Percentiles rank a stretch among this genome's conserved stretches.
phyloP scores from a whole-genome alignment of 1,284 basidiomycete genomes.

The Clitocybe nebularis region DNA sequence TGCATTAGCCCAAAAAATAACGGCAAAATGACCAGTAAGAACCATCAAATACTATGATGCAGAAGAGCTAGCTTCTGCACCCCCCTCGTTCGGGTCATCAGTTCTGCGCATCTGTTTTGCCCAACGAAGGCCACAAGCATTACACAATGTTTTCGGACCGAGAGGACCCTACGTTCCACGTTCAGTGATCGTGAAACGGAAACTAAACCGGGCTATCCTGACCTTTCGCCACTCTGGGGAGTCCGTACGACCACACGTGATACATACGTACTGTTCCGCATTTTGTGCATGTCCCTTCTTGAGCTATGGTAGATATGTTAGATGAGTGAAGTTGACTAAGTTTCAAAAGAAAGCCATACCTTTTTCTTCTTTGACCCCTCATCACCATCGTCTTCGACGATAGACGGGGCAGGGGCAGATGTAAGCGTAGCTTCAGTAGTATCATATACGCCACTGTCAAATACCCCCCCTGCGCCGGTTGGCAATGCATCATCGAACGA shows the following conservation, averaged over 20 bases:
- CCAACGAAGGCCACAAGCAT: conserved; percentile 83
- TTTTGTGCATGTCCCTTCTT: conserved; percentile 50
- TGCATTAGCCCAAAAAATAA: too few relatives aligned
- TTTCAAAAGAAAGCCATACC: conserved; percentile 21
- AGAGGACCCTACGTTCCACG: conserved; percentile 57
- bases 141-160: conserved; percentile 85
- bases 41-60: not conserved
- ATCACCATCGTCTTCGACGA: conserved; percentile 30
- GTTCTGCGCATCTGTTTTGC: conserved; percentile 54
- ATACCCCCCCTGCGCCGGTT: not conserved
- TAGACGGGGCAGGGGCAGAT: conserved; percentile 3
- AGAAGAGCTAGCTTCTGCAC: not conserved
- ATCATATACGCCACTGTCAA: conserved; percentile 5
- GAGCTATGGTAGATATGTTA: conserved; percentile 24
- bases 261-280: conserved; percentile 70
- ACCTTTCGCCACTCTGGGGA: conserved; percentile 86
- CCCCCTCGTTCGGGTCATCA: conserved; percentile 21
- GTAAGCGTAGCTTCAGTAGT: conserved; percentile 1
- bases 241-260: conserved; percentile 76
- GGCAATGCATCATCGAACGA: conserved; percentile 10
- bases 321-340: conserved; percentile 5
- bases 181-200: conserved; percentile 16
- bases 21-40: not conserved
- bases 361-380: conserved; percentile 41
- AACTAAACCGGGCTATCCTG: conserved; percentile 51